Evolutionary conservation across 176 grass and related monocot species (phyloP).

Genomic region (Triticum monococcum): DNA sequence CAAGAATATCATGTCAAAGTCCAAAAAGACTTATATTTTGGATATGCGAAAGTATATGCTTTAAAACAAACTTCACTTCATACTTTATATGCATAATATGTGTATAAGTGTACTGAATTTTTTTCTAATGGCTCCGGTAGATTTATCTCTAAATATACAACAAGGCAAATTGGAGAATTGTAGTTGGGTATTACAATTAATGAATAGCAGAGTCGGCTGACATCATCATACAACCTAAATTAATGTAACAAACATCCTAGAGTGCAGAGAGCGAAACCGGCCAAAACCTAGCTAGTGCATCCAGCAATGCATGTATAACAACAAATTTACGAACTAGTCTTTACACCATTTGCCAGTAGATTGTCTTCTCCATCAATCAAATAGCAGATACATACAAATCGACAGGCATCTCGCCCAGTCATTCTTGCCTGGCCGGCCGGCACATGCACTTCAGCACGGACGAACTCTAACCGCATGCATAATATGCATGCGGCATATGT

Average conservation of each 20-base stretch:
- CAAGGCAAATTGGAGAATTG: no score
- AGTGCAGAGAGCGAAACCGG: neutral
- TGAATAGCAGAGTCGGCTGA: neutral
- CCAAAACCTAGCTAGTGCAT: slow-evolving; percentile 7
- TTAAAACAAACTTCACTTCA: no score
- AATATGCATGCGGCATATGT: neutral
- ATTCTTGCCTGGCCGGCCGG: neutral
- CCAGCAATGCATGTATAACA: slow-evolving; percentile 20
- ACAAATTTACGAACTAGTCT: slow-evolving; percentile 23
- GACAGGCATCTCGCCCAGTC: slow-evolving; percentile 1
- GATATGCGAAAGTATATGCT: no score
- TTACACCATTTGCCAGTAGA: slow-evolving; percentile 31
- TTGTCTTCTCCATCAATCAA: slow-evolving; percentile 31
- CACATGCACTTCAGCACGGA: neutral
- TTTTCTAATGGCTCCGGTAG: no score
- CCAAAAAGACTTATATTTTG: no score
- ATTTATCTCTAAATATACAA: no score
- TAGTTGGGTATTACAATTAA: no score
- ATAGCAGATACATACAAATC: neutral
- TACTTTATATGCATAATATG: no score
- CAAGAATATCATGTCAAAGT: no score
- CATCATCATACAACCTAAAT: neutral
- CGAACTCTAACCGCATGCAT: neutral
- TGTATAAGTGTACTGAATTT: no score
- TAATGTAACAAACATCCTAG: slow-evolving; percentile 27